Percentiles rank a stretch among this genome's conserved stretches.
Evolutionary conservation across 2,329 filamentous ascomycete species (phyloP).

Genomic region (Tolypocladium tundrense): DNA sequence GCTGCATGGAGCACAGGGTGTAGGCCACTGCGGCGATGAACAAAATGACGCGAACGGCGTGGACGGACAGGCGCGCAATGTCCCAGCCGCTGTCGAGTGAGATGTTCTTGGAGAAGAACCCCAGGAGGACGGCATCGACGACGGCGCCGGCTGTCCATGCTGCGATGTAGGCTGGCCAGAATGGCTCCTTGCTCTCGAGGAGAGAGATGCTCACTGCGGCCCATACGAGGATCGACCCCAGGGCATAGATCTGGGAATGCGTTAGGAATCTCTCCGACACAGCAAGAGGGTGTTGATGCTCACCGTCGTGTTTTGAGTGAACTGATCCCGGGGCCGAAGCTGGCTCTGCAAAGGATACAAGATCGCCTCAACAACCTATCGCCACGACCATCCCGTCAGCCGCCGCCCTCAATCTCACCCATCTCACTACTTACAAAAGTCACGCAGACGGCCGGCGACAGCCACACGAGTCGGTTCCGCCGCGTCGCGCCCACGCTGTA

Average conservation of each 20-base stretch:
- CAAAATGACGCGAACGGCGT: not conserved
- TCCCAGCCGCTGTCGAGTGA: not conserved
- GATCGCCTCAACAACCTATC: not conserved
- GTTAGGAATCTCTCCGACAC: not conserved
- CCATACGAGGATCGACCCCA: slow-evolving; percentile 5
- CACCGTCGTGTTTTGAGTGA: not conserved
- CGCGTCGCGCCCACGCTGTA: not conserved
- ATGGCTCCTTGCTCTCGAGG: slow-evolving; percentile 2
- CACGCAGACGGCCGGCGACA: not conserved
- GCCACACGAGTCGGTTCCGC: not conserved
- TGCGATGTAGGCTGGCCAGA: slow-evolving; percentile 5
- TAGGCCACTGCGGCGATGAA: not conserved
- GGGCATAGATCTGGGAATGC: not conserved
- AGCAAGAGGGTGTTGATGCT: not conserved
- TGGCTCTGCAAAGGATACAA: not conserved
- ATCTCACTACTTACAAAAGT: not conserved
- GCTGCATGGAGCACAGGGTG: not conserved
- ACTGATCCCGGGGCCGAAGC: not conserved
- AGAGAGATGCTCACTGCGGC: slow-evolving; percentile 4
- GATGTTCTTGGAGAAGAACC: not conserved
- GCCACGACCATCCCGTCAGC: not conserved
- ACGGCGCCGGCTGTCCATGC: slow-evolving; percentile 3
- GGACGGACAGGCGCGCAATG: not conserved
- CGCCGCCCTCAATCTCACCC: too few relatives aligned
- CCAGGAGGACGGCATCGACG: slow-evolving; percentile 1